Conservation (phyloP, 2,329 filamentous ascomycete genomes). For the Beauveria bassiana region DNA sequence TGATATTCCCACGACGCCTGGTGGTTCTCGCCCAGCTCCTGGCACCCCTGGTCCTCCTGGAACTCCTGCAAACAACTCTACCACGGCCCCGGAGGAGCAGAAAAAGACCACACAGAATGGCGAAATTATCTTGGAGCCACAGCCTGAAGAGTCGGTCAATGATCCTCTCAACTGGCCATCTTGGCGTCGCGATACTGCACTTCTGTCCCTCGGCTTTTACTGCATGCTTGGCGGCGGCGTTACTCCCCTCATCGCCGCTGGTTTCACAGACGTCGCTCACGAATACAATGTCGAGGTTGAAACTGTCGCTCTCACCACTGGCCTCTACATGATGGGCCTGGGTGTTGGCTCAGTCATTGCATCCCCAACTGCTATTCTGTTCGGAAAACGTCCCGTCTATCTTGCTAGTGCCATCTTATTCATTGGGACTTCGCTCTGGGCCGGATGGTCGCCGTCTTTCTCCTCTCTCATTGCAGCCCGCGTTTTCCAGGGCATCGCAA, state of each 20-base stretch:
- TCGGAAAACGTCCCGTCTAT: slow-evolving; percentile 85
- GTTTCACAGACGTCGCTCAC: slow-evolving; percentile 71
- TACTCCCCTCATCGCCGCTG: slow-evolving; percentile 82
- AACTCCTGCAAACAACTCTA: slow-evolving; percentile 4
- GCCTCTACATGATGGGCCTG: slow-evolving; percentile 88
- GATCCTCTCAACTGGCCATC: slow-evolving; percentile 89
- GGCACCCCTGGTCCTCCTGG: slow-evolving; percentile 8
- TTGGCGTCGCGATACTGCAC: slow-evolving; percentile 70
- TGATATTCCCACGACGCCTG: slow-evolving; percentile 25
- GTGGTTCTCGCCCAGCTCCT: slow-evolving; percentile 16
- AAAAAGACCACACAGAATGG: slow-evolving; percentile 77
- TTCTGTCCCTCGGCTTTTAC: slow-evolving; percentile 81
- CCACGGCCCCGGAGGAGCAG: slow-evolving; percentile 22
- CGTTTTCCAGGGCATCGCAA: slow-evolving; percentile 79
- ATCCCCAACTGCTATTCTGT: slow-evolving; percentile 86
- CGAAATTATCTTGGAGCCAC: slow-evolving; percentile 78
- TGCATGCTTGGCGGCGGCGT: slow-evolving; percentile 91
- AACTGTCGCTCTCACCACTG: slow-evolving; percentile 76
- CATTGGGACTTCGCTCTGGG: slow-evolving; percentile 71
- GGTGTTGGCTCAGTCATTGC: slow-evolving; percentile 77
- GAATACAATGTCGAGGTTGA: slow-evolving; percentile 59
- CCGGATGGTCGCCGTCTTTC: slow-evolving; percentile 75
- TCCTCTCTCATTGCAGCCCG: slow-evolving; percentile 71
- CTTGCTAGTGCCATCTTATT: slow-evolving; percentile 72
- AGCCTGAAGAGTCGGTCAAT: slow-evolving; percentile 83